Evolutionary conservation across 116 monocot genomes (phyloP).

Genomic region (Zostera marina): DNA sequence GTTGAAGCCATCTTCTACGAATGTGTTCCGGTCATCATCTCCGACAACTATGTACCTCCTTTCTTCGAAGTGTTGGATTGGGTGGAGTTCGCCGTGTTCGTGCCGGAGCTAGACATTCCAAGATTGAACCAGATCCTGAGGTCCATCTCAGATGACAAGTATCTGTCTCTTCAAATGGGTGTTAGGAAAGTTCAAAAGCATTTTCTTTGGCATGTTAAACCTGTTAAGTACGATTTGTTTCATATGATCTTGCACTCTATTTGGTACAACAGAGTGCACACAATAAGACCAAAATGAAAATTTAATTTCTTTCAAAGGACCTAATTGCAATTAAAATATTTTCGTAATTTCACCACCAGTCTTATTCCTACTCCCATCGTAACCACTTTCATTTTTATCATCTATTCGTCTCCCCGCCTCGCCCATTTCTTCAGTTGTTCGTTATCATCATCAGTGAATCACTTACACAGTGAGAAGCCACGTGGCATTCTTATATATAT

Average conservation of each 20-base stretch:
- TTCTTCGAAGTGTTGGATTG: slow-evolving; percentile 24
- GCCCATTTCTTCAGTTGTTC: no score
- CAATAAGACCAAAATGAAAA: slow-evolving; percentile 9
- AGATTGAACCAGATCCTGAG: slow-evolving; percentile 18
- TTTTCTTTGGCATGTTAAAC: slow-evolving; percentile 23
- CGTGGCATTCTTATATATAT: no score
- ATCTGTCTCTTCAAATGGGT: slow-evolving; percentile 11
- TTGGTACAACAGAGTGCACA: slow-evolving; percentile 17
- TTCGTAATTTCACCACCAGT: no score
- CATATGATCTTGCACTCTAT: slow-evolving; percentile 28
- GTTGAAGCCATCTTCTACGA: slow-evolving; percentile 27
- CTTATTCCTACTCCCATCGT: no score
- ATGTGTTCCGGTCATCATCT: slow-evolving; percentile 29
- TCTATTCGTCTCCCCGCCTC: no score
- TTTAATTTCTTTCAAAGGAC: no score
- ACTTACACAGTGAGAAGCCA: no score
- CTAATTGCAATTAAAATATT: no score
- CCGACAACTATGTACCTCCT: slow-evolving; percentile 23
- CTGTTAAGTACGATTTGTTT: slow-evolving; percentile 23
- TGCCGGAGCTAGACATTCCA: slow-evolving; percentile 17
- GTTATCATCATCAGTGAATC: no score
- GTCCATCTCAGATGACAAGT: slow-evolving; percentile 13
- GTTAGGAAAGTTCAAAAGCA: slow-evolving; percentile 27
- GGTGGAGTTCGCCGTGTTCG: slow-evolving; percentile 14
- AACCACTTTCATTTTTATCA: no score